Base-by-base conservation (phyloP, 768 basidiomycete species). In the Leccinum truebloodii region DNA sequence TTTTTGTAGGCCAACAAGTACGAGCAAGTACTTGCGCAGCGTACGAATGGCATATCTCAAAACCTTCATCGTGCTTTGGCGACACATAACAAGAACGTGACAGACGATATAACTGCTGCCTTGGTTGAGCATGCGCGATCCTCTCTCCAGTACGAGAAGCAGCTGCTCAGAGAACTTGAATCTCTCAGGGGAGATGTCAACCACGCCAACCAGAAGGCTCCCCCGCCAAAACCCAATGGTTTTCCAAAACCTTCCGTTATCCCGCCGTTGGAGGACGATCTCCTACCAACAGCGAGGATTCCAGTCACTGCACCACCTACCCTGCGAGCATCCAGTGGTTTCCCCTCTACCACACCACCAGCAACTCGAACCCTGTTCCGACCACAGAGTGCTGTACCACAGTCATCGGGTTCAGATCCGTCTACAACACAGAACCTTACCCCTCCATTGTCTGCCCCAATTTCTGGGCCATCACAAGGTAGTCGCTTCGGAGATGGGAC, bases 101-200 rank as follows among this genome's bases (percentile, higher is more conserved):
- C 96, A 57, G 92, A 95, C 58, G 97, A 99, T 72, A 83, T 98
- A 56, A 92, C 92, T 18, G 82, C 90, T 22, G 91, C 95, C 0
- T 78, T 98, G 56, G 86, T 98, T 51, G 94, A 98, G 73, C 94
- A 98, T 74, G 92, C 92, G 18, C 88, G 95, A 24, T 90, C 94
- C 18, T 88, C 89, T 28, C 86, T 98, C 67, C 86, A 95, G 80
- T 97, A 94, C 70, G 95, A 98, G 72, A 84, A 88, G 63, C 94
- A 95, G 70, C 79, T 91, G 16, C 79, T 98, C 57, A 85, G 88
- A 53, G 96, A 98, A 72, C 79, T 97, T 22, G 95, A 98, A 72
- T 83, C 90, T 22, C 83, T 98, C 34, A 81, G 86, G 57, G 83
- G 81, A 2, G 95, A 97, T 70, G 79, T 98, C 55, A 79, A 75